Evolutionary conservation across 257 asterid species (phyloP).

Genomic region (Rehmannia glutinosa): DNA sequence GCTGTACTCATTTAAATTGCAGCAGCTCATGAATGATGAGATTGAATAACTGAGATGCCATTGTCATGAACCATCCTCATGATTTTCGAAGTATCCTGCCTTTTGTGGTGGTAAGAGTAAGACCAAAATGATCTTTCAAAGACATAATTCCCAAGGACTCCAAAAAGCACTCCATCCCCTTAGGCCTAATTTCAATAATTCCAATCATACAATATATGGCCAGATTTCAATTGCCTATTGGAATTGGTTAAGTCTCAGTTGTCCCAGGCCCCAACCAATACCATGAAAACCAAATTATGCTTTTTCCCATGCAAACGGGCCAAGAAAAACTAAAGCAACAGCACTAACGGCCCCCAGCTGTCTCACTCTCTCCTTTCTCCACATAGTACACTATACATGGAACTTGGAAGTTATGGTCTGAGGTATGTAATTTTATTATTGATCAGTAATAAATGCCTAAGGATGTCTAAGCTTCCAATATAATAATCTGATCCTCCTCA

Average conservation of each 20-base stretch:
- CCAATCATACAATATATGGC: background rate
- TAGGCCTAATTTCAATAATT: background rate
- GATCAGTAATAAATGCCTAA: background rate
- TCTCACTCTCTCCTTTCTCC: too few species aligned
- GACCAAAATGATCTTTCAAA: background rate
- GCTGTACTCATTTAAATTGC: background rate
- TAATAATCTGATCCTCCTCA: background rate
- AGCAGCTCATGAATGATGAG: background rate
- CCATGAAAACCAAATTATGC: background rate
- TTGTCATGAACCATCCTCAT: background rate
- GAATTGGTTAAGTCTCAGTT: background rate
- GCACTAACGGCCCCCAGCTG: too few species aligned
- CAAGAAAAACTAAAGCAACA: too few species aligned
- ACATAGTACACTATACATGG: too few species aligned
- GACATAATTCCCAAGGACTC: background rate
- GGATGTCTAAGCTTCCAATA: background rate
- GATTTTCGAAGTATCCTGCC: background rate
- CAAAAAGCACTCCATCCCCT: background rate
- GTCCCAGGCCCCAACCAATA: background rate
- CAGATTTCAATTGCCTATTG: background rate
- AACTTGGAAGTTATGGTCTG: too few species aligned
- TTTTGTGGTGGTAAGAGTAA: background rate
- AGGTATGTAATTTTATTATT: too few species aligned
- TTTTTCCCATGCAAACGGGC: too few species aligned
- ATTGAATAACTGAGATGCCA: too few species aligned